Evolutionary conservation across 2,329 filamentous ascomycete species (phyloP).

Genomic region (Arthroderma sp.): DNA sequence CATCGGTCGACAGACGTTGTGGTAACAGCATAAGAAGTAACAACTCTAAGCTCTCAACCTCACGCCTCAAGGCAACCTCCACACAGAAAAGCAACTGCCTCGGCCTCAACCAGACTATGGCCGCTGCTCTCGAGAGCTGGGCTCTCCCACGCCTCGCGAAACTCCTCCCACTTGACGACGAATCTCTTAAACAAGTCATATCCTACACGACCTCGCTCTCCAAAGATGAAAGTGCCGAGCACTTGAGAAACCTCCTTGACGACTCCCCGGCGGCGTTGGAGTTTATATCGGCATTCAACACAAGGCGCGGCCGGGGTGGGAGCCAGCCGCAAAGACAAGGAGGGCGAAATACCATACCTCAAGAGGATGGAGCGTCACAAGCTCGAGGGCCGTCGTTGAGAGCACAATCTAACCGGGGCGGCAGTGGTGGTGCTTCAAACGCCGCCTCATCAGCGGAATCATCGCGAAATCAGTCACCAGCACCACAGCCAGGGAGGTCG

Average conservation of each 20-base stretch:
- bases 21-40: too few species aligned
- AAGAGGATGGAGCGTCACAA: constrained; percentile 51
- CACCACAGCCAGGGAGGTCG: constrained; percentile 11
- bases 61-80: too few species aligned
- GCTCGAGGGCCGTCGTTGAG: constrained; percentile 40
- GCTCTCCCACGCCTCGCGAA: constrained; percentile 59
- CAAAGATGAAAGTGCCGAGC: constrained; percentile 63
- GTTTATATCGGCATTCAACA: constrained; percentile 64
- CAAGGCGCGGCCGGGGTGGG: constrained; percentile 34
- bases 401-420: not conserved
- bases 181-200: constrained; percentile 70
- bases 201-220: constrained; percentile 67
- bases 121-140: constrained; percentile 28
- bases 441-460: constrained; percentile 30
- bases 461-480: constrained; percentile 31
- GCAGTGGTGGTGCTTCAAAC: not conserved
- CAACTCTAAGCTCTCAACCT: too few species aligned
- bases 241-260: constrained; percentile 78
- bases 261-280: constrained; percentile 64
- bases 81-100: too few species aligned
- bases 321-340: constrained; percentile 14
- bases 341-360: constrained; percentile 47
- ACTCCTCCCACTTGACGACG: constrained; percentile 72
- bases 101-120: not conserved
- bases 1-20: too few species aligned